Conservation (phyloP, 768 basidiomycete species). For the Trametes gibbosa region DNA sequence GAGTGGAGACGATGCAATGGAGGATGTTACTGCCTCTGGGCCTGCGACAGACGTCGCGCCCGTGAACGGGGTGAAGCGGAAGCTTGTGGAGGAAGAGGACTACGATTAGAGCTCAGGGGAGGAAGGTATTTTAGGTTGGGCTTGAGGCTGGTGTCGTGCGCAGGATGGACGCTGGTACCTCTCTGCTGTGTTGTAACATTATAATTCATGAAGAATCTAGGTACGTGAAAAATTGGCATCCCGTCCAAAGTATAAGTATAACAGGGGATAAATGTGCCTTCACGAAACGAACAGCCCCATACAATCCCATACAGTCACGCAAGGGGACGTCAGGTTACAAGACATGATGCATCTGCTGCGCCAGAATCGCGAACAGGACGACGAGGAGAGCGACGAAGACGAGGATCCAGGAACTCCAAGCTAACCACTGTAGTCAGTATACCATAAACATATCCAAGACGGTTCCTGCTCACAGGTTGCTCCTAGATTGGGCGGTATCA, state of each 20-base stretch:
- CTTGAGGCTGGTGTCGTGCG: neutral
- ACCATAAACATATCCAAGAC: neutral
- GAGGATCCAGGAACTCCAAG: slow-evolving; percentile 30
- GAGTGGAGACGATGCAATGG: slow-evolving; percentile 69
- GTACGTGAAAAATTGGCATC: slow-evolving; percentile 1
- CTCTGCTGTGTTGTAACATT: slow-evolving; percentile 10
- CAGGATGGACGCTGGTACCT: slow-evolving; percentile 29
- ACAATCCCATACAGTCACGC: too few relatives aligned
- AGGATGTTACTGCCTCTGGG: slow-evolving; percentile 58
- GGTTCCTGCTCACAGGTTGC: slow-evolving; percentile 47
- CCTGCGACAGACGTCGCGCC: slow-evolving; percentile 32
- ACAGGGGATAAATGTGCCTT: neutral
- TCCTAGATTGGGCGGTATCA: slow-evolving; percentile 57
- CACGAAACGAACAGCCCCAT: neutral
- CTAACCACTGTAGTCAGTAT: slow-evolving; percentile 12
- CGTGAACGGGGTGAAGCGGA: slow-evolving; percentile 66
- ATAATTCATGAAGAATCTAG: slow-evolving; percentile 8
- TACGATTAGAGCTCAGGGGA: slow-evolving; percentile 55
- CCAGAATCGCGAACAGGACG: slow-evolving; percentile 32
- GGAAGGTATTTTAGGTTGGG: neutral
- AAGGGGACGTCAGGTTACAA: neutral
- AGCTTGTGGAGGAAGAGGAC: slow-evolving; percentile 84
- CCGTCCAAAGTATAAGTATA: slow-evolving; percentile 15
- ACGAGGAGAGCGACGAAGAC: slow-evolving; percentile 29
- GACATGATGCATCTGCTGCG: slow-evolving; percentile 25